Evolutionary conservation across 768 basidiomycete genomes (phyloP).

Genomic region (Antrodiella citrinella): DNA sequence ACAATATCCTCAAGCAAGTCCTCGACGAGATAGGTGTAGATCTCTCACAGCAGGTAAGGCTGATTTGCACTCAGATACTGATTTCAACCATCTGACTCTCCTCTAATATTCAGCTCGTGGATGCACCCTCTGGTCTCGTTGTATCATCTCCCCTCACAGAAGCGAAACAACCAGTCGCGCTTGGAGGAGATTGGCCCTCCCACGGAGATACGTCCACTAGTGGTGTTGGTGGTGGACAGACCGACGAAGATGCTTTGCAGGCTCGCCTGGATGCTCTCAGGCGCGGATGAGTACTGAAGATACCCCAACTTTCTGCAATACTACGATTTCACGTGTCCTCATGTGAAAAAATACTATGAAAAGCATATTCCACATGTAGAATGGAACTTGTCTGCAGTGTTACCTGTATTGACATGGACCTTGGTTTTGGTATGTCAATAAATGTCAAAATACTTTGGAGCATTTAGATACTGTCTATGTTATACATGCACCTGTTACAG

Average conservation of each 20-base stretch:
- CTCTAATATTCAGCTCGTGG: conserved; percentile 59
- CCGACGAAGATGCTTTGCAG: conserved; percentile 91
- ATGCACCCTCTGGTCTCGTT: conserved; percentile 72
- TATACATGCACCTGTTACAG: too few relatives aligned
- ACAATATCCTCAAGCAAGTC: conserved; percentile 92
- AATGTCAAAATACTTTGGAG: too few relatives aligned
- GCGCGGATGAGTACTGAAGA: conserved; percentile 36
- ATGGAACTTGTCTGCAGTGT: too few relatives aligned
- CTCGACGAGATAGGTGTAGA: conserved; percentile 95
- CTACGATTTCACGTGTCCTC: background rate
- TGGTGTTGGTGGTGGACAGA: conserved; percentile 31
- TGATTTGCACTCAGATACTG: too few relatives aligned
- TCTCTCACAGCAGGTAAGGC: conserved; percentile 71
- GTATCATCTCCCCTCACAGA: conserved; percentile 50
- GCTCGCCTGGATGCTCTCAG: conserved; percentile 87
- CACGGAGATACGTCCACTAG: conserved; percentile 30
- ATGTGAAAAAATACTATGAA: background rate
- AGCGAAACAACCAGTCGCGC: conserved; percentile 71
- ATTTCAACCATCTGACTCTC: background rate
- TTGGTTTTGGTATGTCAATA: too few relatives aligned
- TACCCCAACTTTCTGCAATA: background rate
- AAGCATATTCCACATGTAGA: conserved; percentile 34
- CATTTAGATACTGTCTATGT: too few relatives aligned
- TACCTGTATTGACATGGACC: too few relatives aligned
- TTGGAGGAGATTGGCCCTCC: conserved; percentile 55